These are phyloP conservation scores for Amaranthus hypochondriacus DNA, from an alignment of 148 eudicot species.

Conservation along the genomic window DNA sequence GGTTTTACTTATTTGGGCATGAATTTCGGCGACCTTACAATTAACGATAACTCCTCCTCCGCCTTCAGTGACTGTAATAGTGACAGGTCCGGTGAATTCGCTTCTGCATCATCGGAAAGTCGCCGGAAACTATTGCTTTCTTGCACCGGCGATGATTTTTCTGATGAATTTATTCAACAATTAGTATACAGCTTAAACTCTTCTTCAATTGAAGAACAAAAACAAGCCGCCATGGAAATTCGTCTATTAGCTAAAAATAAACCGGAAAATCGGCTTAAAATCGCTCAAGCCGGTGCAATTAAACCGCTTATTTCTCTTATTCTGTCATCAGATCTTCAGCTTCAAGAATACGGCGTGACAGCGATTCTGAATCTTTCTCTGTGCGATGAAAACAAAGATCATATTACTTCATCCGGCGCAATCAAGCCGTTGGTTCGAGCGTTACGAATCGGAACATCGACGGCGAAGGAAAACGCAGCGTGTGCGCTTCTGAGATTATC, in stretches of 20 bases:
- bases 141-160: slow-evolving; percentile 48
- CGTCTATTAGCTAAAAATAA: slow-evolving; percentile 73
- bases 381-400: slow-evolving; percentile 76
- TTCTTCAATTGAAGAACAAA: slow-evolving; percentile 44
- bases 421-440: slow-evolving; percentile 62
- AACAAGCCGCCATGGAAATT: slow-evolving; percentile 72
- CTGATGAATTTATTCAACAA: slow-evolving; percentile 55
- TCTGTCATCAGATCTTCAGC: slow-evolving; percentile 46
- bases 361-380: slow-evolving; percentile 76
- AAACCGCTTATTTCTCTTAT: slow-evolving; percentile 57
- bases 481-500: slow-evolving; percentile 74
- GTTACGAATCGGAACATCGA: slow-evolving; percentile 45
- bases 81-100: slow-evolving; percentile 81
- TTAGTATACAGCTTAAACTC: slow-evolving; percentile 56
- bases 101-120: slow-evolving; percentile 40
- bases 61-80: slow-evolving; percentile 93
- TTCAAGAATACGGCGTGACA: slow-evolving; percentile 82
- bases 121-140: slow-evolving; percentile 49
- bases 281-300: slow-evolving; percentile 73
- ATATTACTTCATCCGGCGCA: slow-evolving; percentile 49
- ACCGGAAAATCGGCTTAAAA: slow-evolving; percentile 67
- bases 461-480: slow-evolving; percentile 81
- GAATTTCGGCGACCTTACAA: slow-evolving; percentile 35
- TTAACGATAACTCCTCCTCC: slow-evolving; percentile 43
- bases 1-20: slow-evolving; percentile 52